These are phyloP conservation scores for Chaetomium cochliodes DNA, from an alignment of 495 filamentous ascomycete species.

Conservation along the genomic window DNA sequence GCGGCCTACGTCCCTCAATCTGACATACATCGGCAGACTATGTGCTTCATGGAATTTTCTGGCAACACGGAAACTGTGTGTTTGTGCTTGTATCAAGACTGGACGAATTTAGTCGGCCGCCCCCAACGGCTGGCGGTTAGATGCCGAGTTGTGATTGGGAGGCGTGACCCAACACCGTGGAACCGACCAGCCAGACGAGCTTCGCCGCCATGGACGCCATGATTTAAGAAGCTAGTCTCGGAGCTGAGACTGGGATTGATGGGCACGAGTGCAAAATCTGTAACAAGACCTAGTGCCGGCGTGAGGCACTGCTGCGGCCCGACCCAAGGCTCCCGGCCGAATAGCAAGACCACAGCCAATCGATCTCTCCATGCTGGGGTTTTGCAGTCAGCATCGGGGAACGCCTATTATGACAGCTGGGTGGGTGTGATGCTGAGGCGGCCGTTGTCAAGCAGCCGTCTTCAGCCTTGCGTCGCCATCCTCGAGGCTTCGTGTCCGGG, in stretches of 20 bases:
- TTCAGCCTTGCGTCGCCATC: slow-evolving; percentile 5
- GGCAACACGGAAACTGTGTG: neutral
- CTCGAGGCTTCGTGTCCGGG: neutral
- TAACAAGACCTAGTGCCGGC: neutral
- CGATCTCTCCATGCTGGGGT: slow-evolving; percentile 3
- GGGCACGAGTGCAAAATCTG: neutral
- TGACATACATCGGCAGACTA: neutral
- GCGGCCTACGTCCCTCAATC: neutral
- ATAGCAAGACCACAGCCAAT: slow-evolving; percentile 12
- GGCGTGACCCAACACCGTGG: slow-evolving; percentile 7
- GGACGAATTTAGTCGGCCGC: neutral
- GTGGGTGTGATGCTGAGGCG: neutral
- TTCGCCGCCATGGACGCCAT: slow-evolving; percentile 13
- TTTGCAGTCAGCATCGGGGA: neutral
- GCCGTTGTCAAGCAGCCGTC: neutral
- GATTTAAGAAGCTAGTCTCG: neutral
- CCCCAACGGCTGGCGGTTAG: slow-evolving; percentile 19
- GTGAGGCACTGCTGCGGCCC: slow-evolving; percentile 7
- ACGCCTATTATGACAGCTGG: neutral
- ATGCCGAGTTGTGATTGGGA: slow-evolving; percentile 16
- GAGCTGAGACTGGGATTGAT: neutral
- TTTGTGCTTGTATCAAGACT: neutral
- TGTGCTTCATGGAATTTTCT: neutral
- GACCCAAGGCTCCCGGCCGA: slow-evolving; percentile 12
- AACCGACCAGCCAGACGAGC: slow-evolving; percentile 10